Conservation (phyloP, 2,329 filamentous ascomycete species). For the Coniochaeta hoffmannii region DNA sequence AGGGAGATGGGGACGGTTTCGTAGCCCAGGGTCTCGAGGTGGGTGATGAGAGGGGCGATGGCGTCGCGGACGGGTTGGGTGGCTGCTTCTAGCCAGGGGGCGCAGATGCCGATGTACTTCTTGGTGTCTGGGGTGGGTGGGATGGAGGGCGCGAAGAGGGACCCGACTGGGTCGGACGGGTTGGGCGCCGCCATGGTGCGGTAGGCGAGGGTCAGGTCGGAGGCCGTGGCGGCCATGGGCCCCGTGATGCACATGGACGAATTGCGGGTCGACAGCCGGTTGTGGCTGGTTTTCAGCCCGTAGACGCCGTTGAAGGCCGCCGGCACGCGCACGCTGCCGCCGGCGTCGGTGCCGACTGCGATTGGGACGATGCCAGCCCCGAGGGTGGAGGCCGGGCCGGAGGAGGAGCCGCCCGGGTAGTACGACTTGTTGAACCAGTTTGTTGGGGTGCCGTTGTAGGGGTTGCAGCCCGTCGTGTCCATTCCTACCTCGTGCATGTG, state of each 20-base stretch:
- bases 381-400: constrained; percentile 65
- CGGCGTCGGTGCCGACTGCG: constrained; percentile 66
- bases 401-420: constrained; percentile 76
- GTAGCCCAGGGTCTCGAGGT: constrained; percentile 45
- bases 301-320: constrained; percentile 71
- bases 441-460: constrained; percentile 62
- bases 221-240: constrained; percentile 67
- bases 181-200: constrained; percentile 70
- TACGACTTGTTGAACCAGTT: constrained; percentile 73
- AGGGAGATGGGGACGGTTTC: constrained; percentile 53
- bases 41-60: constrained; percentile 55
- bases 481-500: constrained; percentile 77
- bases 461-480: constrained; percentile 78
- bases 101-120: constrained; percentile 64
- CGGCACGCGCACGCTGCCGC: constrained; percentile 69
- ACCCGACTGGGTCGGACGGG: constrained; percentile 50
- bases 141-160: constrained; percentile 53
- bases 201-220: constrained; percentile 78
- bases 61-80: constrained; percentile 53
- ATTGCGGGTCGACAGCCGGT: constrained; percentile 53
- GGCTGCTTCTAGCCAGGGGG: constrained; percentile 62
- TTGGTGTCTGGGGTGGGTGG: constrained; percentile 32
- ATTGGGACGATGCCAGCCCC: constrained; percentile 67
- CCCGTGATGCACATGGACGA: constrained; percentile 57
- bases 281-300: constrained; percentile 72